Conservation (phyloP, 2,329 filamentous ascomycete species). For the Cladosporium velox region DNA sequence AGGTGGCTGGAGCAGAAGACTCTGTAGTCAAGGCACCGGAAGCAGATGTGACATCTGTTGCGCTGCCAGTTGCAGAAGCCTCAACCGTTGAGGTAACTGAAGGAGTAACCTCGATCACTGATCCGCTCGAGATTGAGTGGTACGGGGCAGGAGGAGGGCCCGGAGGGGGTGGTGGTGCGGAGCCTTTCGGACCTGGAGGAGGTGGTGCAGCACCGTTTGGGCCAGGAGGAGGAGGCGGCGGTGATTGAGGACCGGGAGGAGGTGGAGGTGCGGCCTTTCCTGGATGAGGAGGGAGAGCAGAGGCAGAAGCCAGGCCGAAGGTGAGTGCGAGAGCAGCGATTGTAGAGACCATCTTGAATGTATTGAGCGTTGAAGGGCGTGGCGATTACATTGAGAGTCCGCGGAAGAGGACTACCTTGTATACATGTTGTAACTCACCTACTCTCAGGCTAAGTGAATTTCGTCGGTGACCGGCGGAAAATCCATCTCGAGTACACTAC, state of each 20-base stretch:
- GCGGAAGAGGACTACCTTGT: not conserved
- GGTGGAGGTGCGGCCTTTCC: not conserved
- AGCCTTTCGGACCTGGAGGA: not conserved
- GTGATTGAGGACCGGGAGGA: not conserved
- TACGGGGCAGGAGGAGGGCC: not conserved
- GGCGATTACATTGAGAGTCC: not conserved
- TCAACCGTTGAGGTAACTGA: not conserved
- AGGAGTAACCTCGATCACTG: not conserved
- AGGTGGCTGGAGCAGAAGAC: not conserved
- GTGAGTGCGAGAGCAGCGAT: slow-evolving; percentile 2
- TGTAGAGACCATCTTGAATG: slow-evolving; percentile 7
- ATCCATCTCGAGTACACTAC: not conserved
- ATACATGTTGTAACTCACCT: not conserved
- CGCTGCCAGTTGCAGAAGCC: not conserved
- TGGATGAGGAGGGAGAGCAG: not conserved
- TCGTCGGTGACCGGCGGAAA: not conserved
- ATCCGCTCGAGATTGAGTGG: not conserved
- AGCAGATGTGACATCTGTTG: slow-evolving; percentile 1
- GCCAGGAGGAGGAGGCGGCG: not conserved
- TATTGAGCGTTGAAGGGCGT: not conserved
- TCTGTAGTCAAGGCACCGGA: not conserved
- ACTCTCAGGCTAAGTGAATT: not conserved
- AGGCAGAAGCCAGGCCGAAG: slow-evolving; percentile 7
- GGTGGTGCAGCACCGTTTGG: not conserved
- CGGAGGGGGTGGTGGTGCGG: not conserved